Evolutionary conservation across 768 basidiomycete species (phyloP).

Genomic region (Mycena galericulata): DNA sequence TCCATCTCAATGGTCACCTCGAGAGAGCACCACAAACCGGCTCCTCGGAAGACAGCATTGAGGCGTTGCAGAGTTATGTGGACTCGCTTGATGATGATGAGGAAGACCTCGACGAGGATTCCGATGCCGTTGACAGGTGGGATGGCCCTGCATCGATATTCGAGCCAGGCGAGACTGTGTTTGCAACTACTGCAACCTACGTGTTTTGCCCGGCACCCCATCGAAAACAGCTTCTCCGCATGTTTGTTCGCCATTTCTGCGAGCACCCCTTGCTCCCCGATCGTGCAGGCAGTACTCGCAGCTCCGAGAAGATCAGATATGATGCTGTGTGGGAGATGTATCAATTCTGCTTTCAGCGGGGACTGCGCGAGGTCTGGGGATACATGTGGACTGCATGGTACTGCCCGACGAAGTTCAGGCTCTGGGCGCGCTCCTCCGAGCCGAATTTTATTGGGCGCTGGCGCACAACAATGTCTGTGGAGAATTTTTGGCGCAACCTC

Average conservation of each 20-base stretch:
- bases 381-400: constrained; percentile 44
- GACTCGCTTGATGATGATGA: constrained; percentile 14
- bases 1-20: background rate
- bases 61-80: background rate
- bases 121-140: background rate
- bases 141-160: constrained; percentile 38
- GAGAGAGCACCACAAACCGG: background rate
- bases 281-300: constrained; percentile 18
- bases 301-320: constrained; percentile 32
- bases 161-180: constrained; percentile 33
- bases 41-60: background rate
- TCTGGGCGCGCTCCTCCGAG: constrained; percentile 41
- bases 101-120: constrained; percentile 8
- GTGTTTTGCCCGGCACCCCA: constrained; percentile 43
- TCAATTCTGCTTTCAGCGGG: constrained; percentile 31
- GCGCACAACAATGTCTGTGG: constrained; percentile 47
- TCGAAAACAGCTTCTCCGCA: constrained; percentile 36
- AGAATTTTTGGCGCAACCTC: constrained; percentile 47
- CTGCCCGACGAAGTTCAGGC: constrained; percentile 30
- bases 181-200: constrained; percentile 20
- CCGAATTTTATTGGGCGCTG: constrained; percentile 35
- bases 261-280: constrained; percentile 40
- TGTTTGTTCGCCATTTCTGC: constrained; percentile 41
- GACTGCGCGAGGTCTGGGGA: constrained; percentile 23
- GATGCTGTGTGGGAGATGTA: constrained; percentile 43